A percentile compares a stretch with the other conserved stretches of the same genome.
Conservation (phyloP, 352 stramenopile genomes). For the Thraustotheca clavata region DNA sequence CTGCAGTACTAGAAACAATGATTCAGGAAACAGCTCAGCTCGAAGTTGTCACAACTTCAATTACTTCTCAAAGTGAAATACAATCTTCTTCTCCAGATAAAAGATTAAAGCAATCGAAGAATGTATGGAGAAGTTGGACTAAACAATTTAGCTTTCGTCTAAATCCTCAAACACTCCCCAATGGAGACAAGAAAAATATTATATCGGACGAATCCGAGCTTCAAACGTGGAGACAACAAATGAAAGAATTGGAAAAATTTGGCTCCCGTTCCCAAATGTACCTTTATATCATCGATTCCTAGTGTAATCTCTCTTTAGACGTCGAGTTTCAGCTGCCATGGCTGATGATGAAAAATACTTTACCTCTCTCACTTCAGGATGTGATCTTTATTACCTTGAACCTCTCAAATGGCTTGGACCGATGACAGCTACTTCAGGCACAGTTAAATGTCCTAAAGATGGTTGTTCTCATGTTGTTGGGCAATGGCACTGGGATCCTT, state of each 20-base stretch:
- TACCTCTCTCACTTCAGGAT: constrained; percentile 24
- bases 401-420: constrained; percentile 39
- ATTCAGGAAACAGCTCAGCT: not conserved
- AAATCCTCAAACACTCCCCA: not conserved
- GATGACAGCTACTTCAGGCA: constrained; percentile 23
- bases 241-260: constrained; percentile 26
- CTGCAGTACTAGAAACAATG: not conserved
- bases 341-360: constrained; percentile 25
- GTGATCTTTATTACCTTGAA: constrained; percentile 42
- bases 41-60: not conserved
- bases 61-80: not conserved
- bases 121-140: constrained; percentile 3
- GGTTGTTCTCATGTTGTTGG: constrained; percentile 32
- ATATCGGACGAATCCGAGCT: not conserved
- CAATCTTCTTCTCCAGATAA: not conserved
- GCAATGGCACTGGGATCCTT: constrained; percentile 44
- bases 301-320: not conserved
- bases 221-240: constrained; percentile 28
- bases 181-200: not conserved
- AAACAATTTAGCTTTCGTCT: constrained; percentile 12
- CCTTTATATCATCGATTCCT: not conserved
- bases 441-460: constrained; percentile 37
- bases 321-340: constrained; percentile 4
- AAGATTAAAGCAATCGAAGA: not conserved
- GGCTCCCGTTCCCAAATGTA: constrained; percentile 22